A percentile compares a stretch with the other conserved stretches of the same genome.
These are phyloP conservation scores for Peltaster fructicola DNA, from an alignment of 2,329 filamentous ascomycete genomes.

Conservation along the genomic window DNA sequence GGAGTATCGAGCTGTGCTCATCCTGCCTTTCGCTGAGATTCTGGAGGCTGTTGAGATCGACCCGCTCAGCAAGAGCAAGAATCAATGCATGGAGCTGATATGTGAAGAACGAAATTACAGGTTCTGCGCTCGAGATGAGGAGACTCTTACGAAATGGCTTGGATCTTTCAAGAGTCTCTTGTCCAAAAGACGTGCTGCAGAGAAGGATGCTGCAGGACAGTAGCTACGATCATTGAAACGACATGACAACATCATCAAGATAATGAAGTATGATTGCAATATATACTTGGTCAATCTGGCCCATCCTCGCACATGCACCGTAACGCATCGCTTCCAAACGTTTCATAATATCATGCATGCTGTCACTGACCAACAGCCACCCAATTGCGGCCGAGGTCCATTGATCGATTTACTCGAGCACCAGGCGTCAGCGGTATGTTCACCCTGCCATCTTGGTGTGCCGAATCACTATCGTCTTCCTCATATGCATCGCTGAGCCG, in stretches of 20 bases:
- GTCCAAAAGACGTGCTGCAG: constrained; percentile 35
- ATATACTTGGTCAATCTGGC: too few species aligned
- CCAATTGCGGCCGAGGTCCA: constrained; percentile 41
- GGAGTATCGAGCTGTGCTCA: constrained; percentile 74
- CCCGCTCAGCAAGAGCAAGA: constrained; percentile 67
- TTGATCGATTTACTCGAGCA: constrained; percentile 42
- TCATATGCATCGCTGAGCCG: constrained; percentile 50
- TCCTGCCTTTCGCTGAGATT: constrained; percentile 60
- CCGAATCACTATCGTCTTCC: constrained; percentile 23
- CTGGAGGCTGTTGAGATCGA: constrained; percentile 90
- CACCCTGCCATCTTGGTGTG: constrained; percentile 19
- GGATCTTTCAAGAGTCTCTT: constrained; percentile 81
- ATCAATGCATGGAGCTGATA: constrained; percentile 79
- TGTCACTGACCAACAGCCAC: constrained; percentile 10
- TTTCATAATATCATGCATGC: too few species aligned
- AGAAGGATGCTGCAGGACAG: constrained; percentile 2
- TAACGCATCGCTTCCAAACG: too few species aligned
- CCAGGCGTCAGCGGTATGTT: constrained; percentile 48
- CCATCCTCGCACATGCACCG: too few species aligned
- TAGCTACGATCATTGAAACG: too few species aligned
- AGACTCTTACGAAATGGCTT: constrained; percentile 64
- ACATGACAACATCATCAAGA: too few species aligned
- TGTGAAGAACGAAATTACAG: constrained; percentile 58
- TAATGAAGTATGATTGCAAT: too few species aligned
- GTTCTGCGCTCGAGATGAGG: constrained; percentile 52